Evolutionary conservation across 306 rosid species (phyloP), one percentile per base, ranked within the genome.

Genomic region (Vigna nakashimae): DNA sequence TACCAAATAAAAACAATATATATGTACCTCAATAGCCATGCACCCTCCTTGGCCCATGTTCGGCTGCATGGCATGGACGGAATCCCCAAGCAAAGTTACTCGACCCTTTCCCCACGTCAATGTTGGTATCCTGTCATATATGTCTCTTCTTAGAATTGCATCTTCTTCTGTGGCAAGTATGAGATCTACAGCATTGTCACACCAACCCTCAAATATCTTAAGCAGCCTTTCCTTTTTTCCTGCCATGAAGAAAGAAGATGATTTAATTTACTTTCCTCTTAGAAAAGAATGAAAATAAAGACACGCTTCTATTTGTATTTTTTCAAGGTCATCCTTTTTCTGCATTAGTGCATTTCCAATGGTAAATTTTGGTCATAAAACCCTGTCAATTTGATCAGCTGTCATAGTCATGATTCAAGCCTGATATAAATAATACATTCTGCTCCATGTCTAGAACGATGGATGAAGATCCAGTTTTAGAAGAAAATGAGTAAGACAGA

Each of bases 31-130:
- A 83, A 91, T 91, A 62, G 97, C 97, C 97, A 91, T 91, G 86
- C 94, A 91, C 52, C 97, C 97, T 24, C 97, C 97, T 84, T 91
- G 97, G 30, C 97, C 94, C 89, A 91, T 69, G 80, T 91, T 91
- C 72, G 97, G 97, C 87, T 91, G 97, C 97, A 91, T 91, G 70
- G 97, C 94, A 83, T 91, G 97, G 48, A 91, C 84, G 16, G 94
- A 91, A 83, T 91, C 97, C 34, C 97, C 97, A 40, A 91, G 97
- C 80, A 91, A 83, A 79, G 94, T 91, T 63, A 91, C 92, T 42
- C 87, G 88, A 64, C 97, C 94, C 83, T 82, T 89, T 66, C 94
- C 97, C 97, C 97, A 91, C 16, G 82, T 80, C 11, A 91, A 82
- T 55, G 87, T 79, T 38, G 97, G 97, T 12, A 74, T 80, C 74